These are phyloP conservation scores for Cyberlindnera maclurae DNA, from an alignment of 805 yeast species.

Conservation along the genomic window DNA sequence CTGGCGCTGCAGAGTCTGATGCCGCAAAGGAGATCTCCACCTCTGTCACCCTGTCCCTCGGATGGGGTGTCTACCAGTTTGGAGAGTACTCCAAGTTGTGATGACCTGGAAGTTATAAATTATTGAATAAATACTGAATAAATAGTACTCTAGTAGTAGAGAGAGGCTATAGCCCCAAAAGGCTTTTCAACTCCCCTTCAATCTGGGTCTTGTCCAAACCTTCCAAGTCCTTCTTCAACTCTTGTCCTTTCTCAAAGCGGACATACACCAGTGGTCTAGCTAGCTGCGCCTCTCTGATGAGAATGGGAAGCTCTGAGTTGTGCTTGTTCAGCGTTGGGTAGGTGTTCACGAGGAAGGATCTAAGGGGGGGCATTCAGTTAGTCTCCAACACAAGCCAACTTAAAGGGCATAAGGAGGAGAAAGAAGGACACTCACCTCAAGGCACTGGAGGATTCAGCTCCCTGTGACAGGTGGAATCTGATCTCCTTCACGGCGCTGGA, in stretches of 20 bases:
- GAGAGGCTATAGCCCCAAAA: constrained; percentile 8
- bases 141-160: not conserved
- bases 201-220: constrained; percentile 25
- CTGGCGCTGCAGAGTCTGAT: constrained; percentile 40
- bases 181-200: constrained; percentile 17
- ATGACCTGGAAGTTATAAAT: not conserved
- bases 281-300: constrained; percentile 63
- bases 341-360: constrained; percentile 53
- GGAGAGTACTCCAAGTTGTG: constrained; percentile 20
- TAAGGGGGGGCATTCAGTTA: constrained; percentile 11
- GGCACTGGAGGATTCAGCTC: constrained; percentile 64
- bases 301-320: constrained; percentile 63
- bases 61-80: constrained; percentile 64
- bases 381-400: not conserved
- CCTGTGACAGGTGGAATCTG: constrained; percentile 74
- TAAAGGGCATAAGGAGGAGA: no score
- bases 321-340: constrained; percentile 60
- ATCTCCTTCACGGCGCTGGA: constrained; percentile 61
- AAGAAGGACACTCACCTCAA: constrained; percentile 50
- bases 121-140: constrained; percentile 2
- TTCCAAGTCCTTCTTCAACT: constrained; percentile 29
- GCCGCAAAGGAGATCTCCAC: constrained; percentile 40
- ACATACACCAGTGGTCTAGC: constrained; percentile 69
- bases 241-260: constrained; percentile 45
- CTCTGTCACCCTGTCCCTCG: constrained; percentile 40